phyloP scores from a whole-genome alignment of 169 alveolate genomes.

The Theileria equi region DNA sequence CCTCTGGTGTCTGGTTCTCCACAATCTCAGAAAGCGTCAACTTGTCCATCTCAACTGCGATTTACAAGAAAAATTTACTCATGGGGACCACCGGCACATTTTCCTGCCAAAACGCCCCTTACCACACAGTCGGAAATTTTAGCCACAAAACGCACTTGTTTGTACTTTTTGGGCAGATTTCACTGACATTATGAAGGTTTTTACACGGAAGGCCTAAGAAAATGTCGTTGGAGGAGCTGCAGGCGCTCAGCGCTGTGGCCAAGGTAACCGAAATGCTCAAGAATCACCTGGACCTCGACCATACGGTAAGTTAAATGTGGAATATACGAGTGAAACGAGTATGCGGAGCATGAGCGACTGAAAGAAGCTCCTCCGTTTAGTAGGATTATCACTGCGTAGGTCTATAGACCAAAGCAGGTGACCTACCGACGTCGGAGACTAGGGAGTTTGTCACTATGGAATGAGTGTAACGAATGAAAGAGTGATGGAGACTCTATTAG shows the following conservation, averaged over 20 bases:
- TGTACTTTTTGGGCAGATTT: too few species aligned
- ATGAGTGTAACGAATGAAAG: too few species aligned
- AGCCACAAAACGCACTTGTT: too few species aligned
- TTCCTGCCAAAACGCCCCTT: background rate
- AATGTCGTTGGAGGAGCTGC: constrained; percentile 46
- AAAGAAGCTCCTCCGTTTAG: too few species aligned
- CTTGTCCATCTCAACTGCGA: constrained; percentile 10
- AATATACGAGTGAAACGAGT: too few species aligned
- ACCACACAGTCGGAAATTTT: background rate
- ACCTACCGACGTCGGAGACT: too few species aligned
- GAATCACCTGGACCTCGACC: constrained; percentile 61
- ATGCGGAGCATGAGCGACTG: too few species aligned
- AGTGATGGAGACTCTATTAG: too few species aligned
- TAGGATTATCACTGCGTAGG: too few species aligned
- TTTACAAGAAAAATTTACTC: background rate
- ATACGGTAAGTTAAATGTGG: constrained; percentile 57
- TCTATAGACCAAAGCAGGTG: too few species aligned
- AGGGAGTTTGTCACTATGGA: too few species aligned
- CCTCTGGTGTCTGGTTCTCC: constrained; percentile 31
- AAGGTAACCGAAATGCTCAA: constrained; percentile 55
- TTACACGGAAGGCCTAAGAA: constrained; percentile 16
- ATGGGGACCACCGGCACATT: background rate
- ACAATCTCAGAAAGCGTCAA: constrained; percentile 16
- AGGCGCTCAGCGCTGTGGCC: constrained; percentile 37
- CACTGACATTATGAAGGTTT: too few species aligned